Percentiles rank a stretch among this genome's conserved stretches.
Conservation (phyloP, 2,329 filamentous ascomycete species). For the Chaetomium olivaceum region DNA sequence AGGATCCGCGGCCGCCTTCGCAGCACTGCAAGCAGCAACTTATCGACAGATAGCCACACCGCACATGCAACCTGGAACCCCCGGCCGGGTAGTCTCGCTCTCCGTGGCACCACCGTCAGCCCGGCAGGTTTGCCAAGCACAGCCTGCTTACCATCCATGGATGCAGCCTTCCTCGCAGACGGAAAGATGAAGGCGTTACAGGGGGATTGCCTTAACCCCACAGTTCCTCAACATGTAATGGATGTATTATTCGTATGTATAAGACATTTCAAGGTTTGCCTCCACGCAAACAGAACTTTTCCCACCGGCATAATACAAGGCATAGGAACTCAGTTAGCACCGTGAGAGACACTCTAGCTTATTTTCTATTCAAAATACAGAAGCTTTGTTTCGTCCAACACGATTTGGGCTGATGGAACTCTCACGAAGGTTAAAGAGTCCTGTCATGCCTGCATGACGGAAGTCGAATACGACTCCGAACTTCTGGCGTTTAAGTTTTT, state of each 20-base stretch:
- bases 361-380: not conserved
- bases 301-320: not conserved
- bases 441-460: not conserved
- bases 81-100: not conserved
- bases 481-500: not conserved
- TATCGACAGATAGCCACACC: slow-evolving; percentile 18
- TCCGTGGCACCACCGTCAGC: not conserved
- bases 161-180: not conserved
- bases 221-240: not conserved
- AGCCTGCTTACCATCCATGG: not conserved
- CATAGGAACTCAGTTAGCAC: not conserved
- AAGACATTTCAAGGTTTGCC: not conserved
- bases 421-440: not conserved
- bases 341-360: not conserved
- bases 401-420: not conserved
- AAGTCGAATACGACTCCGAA: not conserved
- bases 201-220: not conserved
- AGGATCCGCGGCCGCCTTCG: slow-evolving; percentile 6
- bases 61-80: not conserved
- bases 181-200: not conserved
- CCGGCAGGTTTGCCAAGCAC: slow-evolving; percentile 4
- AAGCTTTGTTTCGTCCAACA: not conserved
- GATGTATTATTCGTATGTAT: too few relatives aligned
- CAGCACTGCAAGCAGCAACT: not conserved
- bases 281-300: not conserved